phyloP scores from a whole-genome alignment of 2,329 filamentous ascomycete genomes.

The Xenosphaeropsis pyriputrescens region DNA sequence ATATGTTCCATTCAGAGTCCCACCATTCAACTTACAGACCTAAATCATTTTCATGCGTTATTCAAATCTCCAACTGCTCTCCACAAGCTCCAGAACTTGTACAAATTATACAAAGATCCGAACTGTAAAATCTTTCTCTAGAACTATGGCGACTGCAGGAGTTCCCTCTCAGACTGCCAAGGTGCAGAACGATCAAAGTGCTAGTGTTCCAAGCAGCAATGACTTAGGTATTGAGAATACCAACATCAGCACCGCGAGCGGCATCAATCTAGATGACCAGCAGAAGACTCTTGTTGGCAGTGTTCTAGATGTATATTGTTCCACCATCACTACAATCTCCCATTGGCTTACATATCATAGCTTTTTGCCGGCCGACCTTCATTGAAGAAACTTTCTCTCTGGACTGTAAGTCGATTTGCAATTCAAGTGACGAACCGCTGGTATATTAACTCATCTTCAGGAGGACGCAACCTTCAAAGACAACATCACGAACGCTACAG shows the following conservation, averaged over 20 bases:
- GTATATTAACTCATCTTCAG: background rate
- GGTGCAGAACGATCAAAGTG: conserved; percentile 7
- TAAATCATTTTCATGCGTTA: conserved; percentile 1
- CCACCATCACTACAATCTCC: background rate
- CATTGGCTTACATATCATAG: conserved; percentile 10
- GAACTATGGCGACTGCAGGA: conserved; percentile 13
- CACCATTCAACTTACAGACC: background rate
- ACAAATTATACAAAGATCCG: background rate
- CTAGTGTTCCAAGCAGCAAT: conserved; percentile 11
- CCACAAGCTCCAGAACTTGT: conserved; percentile 1
- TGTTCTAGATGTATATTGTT: conserved; percentile 32
- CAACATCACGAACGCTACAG: conserved; percentile 39
- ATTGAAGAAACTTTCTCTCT: conserved; percentile 41
- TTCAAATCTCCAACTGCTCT: conserved; percentile 1
- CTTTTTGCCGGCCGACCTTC: conserved; percentile 46
- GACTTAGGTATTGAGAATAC: conserved; percentile 31
- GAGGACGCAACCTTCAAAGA: conserved; percentile 42
- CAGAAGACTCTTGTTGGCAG: conserved; percentile 41
- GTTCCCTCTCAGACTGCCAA: conserved; percentile 15
- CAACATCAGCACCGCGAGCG: conserved; percentile 33
- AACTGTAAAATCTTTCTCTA: background rate
- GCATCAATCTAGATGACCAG: conserved; percentile 30
- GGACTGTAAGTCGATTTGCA: conserved; percentile 21
- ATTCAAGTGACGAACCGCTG: no score
- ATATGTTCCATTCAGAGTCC: no score